phyloP scores from a whole-genome alignment of 2,329 filamentous ascomycete genomes.

The Penicillium fuscoglaucum region DNA sequence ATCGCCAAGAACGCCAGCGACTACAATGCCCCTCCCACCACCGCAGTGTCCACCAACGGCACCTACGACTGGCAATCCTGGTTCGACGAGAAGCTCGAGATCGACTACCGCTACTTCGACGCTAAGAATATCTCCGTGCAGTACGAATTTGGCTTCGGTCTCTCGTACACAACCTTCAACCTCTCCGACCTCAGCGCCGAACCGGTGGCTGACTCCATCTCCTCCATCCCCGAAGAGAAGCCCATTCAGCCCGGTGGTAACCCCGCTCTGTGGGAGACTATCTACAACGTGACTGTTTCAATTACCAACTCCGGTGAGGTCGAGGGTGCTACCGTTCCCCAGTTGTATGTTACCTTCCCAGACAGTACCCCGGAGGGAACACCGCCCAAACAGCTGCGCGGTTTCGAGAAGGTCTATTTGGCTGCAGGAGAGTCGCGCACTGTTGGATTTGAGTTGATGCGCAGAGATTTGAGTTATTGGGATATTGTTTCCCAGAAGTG shows the following conservation, averaged over 20 bases:
- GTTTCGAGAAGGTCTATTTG: conserved; percentile 59
- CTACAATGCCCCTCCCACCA: conserved; percentile 54
- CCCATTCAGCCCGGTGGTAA: conserved; percentile 52
- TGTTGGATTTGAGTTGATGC: conserved; percentile 55
- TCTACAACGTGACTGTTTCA: conserved; percentile 52
- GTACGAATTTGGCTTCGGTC: conserved; percentile 53
- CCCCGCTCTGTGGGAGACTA: conserved; percentile 23
- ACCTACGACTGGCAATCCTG: conserved; percentile 18
- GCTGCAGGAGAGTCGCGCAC: conserved; percentile 39
- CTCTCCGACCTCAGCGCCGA: conserved; percentile 63
- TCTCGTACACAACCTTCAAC: conserved; percentile 68
- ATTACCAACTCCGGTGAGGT: conserved; percentile 71
- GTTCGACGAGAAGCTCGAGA: conserved; percentile 22
- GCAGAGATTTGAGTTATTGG: conserved; percentile 67
- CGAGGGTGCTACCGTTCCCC: conserved; percentile 71
- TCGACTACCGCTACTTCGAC: conserved; percentile 28
- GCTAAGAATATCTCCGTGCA: conserved; percentile 19
- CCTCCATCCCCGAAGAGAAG: conserved; percentile 11
- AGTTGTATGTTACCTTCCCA: conserved; percentile 46
- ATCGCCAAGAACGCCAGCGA: conserved; percentile 67
- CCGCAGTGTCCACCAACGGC: conserved; percentile 14
- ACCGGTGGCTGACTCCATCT: background rate
- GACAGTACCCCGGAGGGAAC: conserved; percentile 18
- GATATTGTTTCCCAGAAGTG: conserved; percentile 61
- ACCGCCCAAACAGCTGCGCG: conserved; percentile 57